phyloP scores from a whole-genome alignment of 768 basidiomycete genomes.

The Termitomyces bulborhizus region DNA sequence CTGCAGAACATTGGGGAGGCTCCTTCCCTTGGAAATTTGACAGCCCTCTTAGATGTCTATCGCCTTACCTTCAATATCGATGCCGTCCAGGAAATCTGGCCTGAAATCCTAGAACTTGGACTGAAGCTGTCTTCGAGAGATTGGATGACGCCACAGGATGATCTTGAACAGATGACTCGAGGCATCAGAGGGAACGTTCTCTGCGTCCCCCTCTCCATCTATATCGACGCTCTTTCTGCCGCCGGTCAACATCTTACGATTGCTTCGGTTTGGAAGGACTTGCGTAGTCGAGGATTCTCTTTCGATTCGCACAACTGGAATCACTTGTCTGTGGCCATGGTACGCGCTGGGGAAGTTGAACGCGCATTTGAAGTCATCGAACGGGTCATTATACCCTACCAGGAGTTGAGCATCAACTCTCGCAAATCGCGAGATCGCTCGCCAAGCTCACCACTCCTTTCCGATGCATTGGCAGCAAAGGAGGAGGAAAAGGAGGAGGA shows the following conservation, averaged over 20 bases:
- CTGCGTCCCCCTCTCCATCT: conserved; percentile 74
- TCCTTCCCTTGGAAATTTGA: conserved; percentile 55
- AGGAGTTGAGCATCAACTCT: conserved; percentile 23
- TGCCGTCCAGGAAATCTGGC: conserved; percentile 60
- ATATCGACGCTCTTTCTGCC: conserved; percentile 67
- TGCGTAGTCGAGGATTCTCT: conserved; percentile 57
- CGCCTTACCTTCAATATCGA: conserved; percentile 50
- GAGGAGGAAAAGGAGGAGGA: conserved; percentile 1
- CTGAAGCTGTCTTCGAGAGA: conserved; percentile 30
- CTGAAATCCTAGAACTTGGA: conserved; percentile 56
- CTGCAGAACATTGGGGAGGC: conserved; percentile 48
- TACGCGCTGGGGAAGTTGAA: conserved; percentile 76
- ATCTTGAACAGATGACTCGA: conserved; percentile 5
- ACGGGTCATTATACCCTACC: conserved; percentile 62
- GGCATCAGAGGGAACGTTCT: conserved; percentile 46
- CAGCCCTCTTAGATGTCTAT: conserved; percentile 67
- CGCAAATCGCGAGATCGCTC: conserved; percentile 19
- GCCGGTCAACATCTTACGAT: conserved; percentile 58
- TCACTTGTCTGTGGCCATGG: conserved; percentile 65
- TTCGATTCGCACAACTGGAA: conserved; percentile 95
- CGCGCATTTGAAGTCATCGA: conserved; percentile 83
- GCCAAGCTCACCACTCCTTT: conserved; percentile 35
- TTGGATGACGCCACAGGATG: conserved; percentile 22
- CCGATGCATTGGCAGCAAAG: conserved; percentile 20
- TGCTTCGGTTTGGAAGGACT: conserved; percentile 57